Evolutionary conservation across 2,329 filamentous ascomycete genomes (phyloP), one percentile per base, ranked within the genome.

Genomic region (Ceratocystis cubensis): DNA sequence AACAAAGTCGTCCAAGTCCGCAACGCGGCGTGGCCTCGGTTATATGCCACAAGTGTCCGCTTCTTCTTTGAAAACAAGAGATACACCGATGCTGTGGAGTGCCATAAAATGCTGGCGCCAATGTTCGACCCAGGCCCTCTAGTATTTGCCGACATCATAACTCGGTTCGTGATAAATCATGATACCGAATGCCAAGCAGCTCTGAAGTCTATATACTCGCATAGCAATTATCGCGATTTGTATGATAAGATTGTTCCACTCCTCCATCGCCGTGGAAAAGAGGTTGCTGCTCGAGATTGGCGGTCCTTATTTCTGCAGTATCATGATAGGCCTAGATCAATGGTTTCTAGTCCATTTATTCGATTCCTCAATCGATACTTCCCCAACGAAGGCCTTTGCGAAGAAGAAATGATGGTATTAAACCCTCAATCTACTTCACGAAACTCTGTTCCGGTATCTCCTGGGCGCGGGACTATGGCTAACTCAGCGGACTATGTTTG

Each of bases 171-270:
- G 48, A 66, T 72, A 17, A 75, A 80, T 61, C 68, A 72, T 4
- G 74, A 33, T 70, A 73, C 2, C 70, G 73, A 25, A 71, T 77
- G 61, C 22, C 76, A 79, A 57, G 73, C 73, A 8, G 75, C 75
- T 1, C 73, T 84, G 6, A 74, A 73, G 53, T 72, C 74, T 15
- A 73, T 84, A 8, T 84, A 84, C 68, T 71, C 75, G 7, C 74
- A 75, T 20, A 80, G 76, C 59, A 71, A 71, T 1, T 75, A 79
- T 59, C 79, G 76, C 53, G 69, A 72, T 10, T 70, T 83, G 0
- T 84, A 84, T 70, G 81, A 83, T 69, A 72, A 74, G 22, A 66
- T 84, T 6, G 75, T 84, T n/a, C 80, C 82, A 2, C 72, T 77
- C 63, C 74, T 84, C 1, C 84, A 79, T 70, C 72, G 75, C 3